Base-by-base conservation (phyloP, 306 rosid species). In the Styphnolobium japonicum region DNA sequence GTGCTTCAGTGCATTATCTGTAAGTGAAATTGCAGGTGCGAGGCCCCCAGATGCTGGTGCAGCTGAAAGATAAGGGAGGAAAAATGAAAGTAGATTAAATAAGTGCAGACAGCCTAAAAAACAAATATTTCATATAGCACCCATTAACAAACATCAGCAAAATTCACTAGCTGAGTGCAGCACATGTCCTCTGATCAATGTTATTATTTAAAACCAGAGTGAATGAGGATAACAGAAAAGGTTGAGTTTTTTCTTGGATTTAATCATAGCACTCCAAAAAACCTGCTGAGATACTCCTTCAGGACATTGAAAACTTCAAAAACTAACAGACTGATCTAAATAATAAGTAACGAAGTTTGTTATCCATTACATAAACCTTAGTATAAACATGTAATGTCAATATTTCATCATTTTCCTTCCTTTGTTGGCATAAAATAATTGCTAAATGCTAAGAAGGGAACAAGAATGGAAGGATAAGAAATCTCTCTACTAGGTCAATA, bases 1-100 rank as follows among this genome's bases (percentile, higher is more conserved):
- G 89, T 92, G 97, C 87, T 89, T 91, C 85, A 95, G 79, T n/a
- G 98, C 98, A 71, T 78, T 82, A 77, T 92, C 92, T 0, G 94
- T 85, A 65, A 95, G 80, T 1, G 42, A 46, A 68, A 68, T 21
- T 2, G 65, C 51, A 34, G 77, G 77, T 49, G 63, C 18, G 46
- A 70, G 23, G 18, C 63, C 76, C 58, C 34, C 76, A 18, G 62
- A n/a, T 70, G 48, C 42, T 16, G 76, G 76, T 34, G 77, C 49
- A 36, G 51, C 65, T 71, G 19, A 52, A 52, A 71, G 12, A 36
- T 10, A 21, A 4, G n/a, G 5, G 10, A 3, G 9, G 11, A 42
- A 53, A 72, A 21, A 37, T 7, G 40, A 34, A 6, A 8, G 8
- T 1, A 51, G 2, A 33, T 14, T 14, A 21, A 60, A 16, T 34